Percentiles rank a stretch among this genome's conserved stretches.
These are phyloP conservation scores for Ophiocordyceps camponoti-floridani DNA, from an alignment of 2,329 filamentous ascomycete species.

Conservation along the genomic window DNA sequence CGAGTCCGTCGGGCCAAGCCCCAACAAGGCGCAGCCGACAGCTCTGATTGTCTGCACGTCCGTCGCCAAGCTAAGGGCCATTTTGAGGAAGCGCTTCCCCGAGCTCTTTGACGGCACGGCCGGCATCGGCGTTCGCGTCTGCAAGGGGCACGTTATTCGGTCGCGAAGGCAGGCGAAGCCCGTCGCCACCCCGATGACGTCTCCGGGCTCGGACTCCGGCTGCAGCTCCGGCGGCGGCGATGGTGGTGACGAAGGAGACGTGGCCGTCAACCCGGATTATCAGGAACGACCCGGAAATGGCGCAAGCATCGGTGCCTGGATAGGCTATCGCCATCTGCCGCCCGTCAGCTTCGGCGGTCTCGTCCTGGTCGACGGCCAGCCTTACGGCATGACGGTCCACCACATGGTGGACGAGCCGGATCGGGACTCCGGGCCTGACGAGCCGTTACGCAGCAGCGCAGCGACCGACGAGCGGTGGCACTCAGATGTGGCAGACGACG, in stretches of 20 bases:
- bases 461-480: constrained; percentile 23
- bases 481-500: constrained; percentile 16
- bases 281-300: constrained; percentile 68
- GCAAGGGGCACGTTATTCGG: constrained; percentile 46
- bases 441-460: constrained; percentile 20
- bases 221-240: constrained; percentile 11
- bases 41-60: constrained; percentile 64
- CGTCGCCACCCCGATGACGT: constrained; percentile 10
- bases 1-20: constrained; percentile 53
- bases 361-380: constrained; percentile 65
- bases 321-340: constrained; percentile 68
- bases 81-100: constrained; percentile 50
- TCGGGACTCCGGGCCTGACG: constrained; percentile 16
- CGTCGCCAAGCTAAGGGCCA: constrained; percentile 51
- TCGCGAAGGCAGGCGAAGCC: constrained; percentile 29
- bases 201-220: background rate
- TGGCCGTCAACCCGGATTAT: constrained; percentile 52
- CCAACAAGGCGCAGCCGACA: constrained; percentile 48
- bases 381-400: constrained; percentile 90
- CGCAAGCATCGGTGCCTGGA: constrained; percentile 84
- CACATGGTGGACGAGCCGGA: constrained; percentile 75
- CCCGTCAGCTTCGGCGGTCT: constrained; percentile 84
- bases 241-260: constrained; percentile 18
- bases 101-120: constrained; percentile 44
- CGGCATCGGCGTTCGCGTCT: constrained; percentile 52